Base-by-base conservation (phyloP, 768 basidiomycete species). In the Agaricus blazei region DNA sequence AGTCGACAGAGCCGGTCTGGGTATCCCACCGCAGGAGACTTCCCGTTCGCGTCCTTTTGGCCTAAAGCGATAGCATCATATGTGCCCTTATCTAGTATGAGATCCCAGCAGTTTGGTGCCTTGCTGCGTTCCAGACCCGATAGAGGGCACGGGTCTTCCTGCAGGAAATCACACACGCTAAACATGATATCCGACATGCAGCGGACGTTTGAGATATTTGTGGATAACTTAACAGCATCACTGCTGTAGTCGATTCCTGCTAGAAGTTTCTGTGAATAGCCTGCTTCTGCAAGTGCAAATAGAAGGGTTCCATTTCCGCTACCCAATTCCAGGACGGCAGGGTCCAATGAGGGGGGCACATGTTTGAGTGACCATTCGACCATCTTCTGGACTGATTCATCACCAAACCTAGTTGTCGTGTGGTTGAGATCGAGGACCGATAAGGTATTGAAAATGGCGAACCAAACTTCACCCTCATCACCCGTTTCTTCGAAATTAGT, bases 401-500 rank as follows among this genome's bases (percentile, higher is more conserved):
- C 72, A 7, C 91, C 90, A 63, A 93, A 93, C 90, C 91, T 92
- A 36, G 38, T 24, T 28, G 29, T n/a, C 26, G 50, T 40, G 29
- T 41, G 40, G 23, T 15, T 42, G 48, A 45, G 24, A 48, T 56
- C 28, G 24, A 7, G 34, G 34, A 48, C 12, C 14, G 40, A 59
- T 41, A 45, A 57, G 36, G 24, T 27, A 59, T 26, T 7, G 34
- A 31, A 36, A 9, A 1, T 48, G 23, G 66, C 79, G 52, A 59
- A 90, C 91, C 91, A 93, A 26, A 90, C 75, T 68, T 93, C 91
- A 36, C 91, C 91, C 67, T 91, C 89, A 64, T 93, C 89, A 19
- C 87, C 85, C 29, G 83, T 81, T 49, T 90, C 91, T 29, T 82
- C 72, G 58, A 90, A 93, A 63, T 88, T 88, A 37, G 65, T 66